A percentile compares a stretch with the other conserved stretches of the same genome.
Conservation (phyloP, 2,329 filamentous ascomycete species). For the Cladophialophora carrionii region DNA sequence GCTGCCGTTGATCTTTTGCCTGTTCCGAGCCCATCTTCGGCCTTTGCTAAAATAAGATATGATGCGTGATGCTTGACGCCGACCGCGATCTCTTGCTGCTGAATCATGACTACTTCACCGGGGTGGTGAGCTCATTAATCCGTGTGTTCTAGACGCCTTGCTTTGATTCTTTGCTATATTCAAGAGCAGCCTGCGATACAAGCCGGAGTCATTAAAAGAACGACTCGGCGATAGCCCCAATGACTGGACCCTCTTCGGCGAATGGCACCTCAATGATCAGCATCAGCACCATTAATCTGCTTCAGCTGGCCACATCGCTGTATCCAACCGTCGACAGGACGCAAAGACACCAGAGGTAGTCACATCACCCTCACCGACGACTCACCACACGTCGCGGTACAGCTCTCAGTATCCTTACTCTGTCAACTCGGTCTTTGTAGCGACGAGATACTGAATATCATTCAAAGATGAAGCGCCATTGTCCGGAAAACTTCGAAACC, state of each 20-base stretch:
- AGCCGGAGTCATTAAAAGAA: neutral
- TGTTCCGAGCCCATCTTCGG: conserved; percentile 3
- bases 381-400: neutral
- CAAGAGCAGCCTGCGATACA: neutral
- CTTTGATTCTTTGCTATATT: neutral
- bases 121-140: neutral
- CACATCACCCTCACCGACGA: neutral
- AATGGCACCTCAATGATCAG: neutral
- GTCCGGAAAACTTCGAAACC: conserved; percentile 13
- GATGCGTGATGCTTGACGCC: neutral
- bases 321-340: neutral
- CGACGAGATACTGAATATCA: neutral
- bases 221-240: neutral
- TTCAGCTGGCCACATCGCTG: neutral
- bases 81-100: neutral
- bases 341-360: neutral
- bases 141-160: neutral
- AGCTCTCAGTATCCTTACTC: neutral
- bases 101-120: neutral
- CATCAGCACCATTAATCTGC: neutral
- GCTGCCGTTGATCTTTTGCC: conserved; percentile 10
- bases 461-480: conserved; percentile 17
- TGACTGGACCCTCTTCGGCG: neutral
- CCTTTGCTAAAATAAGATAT: conserved; percentile 27
- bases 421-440: neutral